Evolutionary conservation across 2,329 filamentous ascomycete genomes (phyloP), one percentile per base, ranked within the genome.

Genomic region (Neopestalotiopsis clavispora): DNA sequence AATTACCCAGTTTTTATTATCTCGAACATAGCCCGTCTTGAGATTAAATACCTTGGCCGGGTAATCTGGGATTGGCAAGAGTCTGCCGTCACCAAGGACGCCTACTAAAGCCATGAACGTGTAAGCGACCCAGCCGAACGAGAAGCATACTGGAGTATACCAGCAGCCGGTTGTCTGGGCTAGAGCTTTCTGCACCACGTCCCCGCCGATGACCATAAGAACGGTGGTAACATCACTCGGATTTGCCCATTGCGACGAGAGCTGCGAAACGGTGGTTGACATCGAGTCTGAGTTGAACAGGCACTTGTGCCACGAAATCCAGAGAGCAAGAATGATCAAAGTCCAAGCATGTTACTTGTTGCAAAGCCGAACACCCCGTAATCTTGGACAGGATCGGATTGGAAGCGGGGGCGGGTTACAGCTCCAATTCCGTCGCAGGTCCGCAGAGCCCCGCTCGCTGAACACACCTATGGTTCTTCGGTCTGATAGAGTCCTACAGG

Each of bases 51-150:
- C 69, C n/a, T 73, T 75, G 45, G 65, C 69, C 1, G 73, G 42
- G 56, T 69, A 72, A 56, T 74, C 71, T 0, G 73, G 68, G 1
- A 52, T 60, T 1, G 72, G 69, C 2, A 75, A 65, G 2, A 75
- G 61, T n/a, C 70, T 67, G 17, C 70, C 71, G 6, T 74, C 71
- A 7, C 74, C 74, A 28, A 75, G 65, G 32, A 72, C 59, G 32
- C 30, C 42, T 9, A 71, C 59, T 14, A 75, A 62, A 0, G 69
- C 68, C 9, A 68, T 68, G 30, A 75, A 70, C 28, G 71, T 67
- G 57, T 75, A 75, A 0, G 72, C 68, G 1, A 74, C 72, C 66
- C 73, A 75, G 1, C 74, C 73, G 40, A 76, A 75, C 0, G 73
- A 75, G 32, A 76, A 75, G 62, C 70, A 72, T 4, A 75, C 74